Percentiles rank a stretch among this genome's conserved stretches.
phyloP scores from a whole-genome alignment of 192 early-diverging fungal species.

The Coemansia javaensis region DNA sequence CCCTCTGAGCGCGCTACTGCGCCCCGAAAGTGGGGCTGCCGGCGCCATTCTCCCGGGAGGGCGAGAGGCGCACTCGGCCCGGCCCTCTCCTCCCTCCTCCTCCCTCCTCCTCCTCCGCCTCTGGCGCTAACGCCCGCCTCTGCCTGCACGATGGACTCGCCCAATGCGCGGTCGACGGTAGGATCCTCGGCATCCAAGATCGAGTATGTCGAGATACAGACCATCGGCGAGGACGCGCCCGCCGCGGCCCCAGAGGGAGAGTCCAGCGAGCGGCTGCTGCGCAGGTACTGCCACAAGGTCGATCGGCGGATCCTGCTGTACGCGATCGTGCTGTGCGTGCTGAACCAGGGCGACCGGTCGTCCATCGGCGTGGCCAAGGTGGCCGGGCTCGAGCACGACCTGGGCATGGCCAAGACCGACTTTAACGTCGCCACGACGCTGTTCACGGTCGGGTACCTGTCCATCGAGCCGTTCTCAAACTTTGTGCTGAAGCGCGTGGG shows the following conservation, averaged over 20 bases:
- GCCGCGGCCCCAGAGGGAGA: background rate
- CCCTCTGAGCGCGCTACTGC: too few relatives aligned
- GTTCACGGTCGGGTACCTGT: slow-evolving; percentile 43
- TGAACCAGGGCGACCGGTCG: slow-evolving; percentile 45
- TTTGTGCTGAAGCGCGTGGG: slow-evolving; percentile 41
- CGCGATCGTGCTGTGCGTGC: slow-evolving; percentile 19
- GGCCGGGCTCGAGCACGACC: slow-evolving; percentile 28
- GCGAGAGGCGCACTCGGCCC: too few relatives aligned
- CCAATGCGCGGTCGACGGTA: too few relatives aligned
- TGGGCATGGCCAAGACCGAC: slow-evolving; percentile 38
- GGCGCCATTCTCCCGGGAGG: too few relatives aligned
- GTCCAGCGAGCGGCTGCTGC: background rate
- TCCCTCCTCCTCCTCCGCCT: too few relatives aligned
- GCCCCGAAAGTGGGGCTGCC: too few relatives aligned
- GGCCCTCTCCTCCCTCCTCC: too few relatives aligned
- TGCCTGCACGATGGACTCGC: too few relatives aligned
- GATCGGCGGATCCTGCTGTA: slow-evolving; percentile 38
- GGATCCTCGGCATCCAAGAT: too few relatives aligned
- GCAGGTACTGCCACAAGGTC: slow-evolving; percentile 33
- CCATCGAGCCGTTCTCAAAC: slow-evolving; percentile 42
- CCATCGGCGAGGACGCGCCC: too few relatives aligned
- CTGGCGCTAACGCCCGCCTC: too few relatives aligned
- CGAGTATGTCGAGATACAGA: too few relatives aligned
- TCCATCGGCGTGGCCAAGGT: slow-evolving; percentile 50
- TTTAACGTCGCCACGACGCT: slow-evolving; percentile 45